Evolutionary conservation across 257 asterid species (phyloP), one percentile per base, ranked within the genome.

Genomic region (Pogostemon cablin): DNA sequence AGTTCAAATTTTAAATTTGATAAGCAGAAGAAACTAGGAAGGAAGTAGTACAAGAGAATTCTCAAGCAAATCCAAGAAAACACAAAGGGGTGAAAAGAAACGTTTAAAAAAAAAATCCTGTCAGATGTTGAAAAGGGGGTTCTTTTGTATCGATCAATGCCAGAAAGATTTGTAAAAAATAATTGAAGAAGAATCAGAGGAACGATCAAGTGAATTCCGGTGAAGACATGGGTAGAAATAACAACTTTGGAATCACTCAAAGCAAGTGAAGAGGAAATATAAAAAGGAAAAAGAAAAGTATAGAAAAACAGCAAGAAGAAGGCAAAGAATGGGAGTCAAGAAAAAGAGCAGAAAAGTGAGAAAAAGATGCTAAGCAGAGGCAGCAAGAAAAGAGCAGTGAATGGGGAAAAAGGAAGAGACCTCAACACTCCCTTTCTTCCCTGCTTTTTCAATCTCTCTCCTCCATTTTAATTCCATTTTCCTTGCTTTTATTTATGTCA

Each of bases 311-410:
- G 61, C 49, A 42, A 72, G 54, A 69, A 65, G 49, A 71, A 75
- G 77, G 82, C 64, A 76, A 85, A 57, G 63, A 57, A 81, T 83
- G 84, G 81, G 80, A 72, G 44, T 72, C 74, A 65, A 72, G 65
- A 76, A 56, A 82, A 73, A 81, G 79, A 71, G 73, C 75, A 73
- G 55, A 75, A 82, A 85, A 80, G 79, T 43, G 17, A 77, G 73
- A 61, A 74, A 79, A 81, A 85, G 91, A 89, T 91, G 91, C 95
- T 82, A 80, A 67, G 85, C 87, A 80, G 81, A 75, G 82, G 83
- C 82, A 48, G 75, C 85, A 89, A 87, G 92, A 86, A 89, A 78
- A 78, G 87, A 83, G 86, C 61, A 72, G 78, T 38, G 75, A 62
- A 68, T 78, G 72, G 71, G 32, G 79, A 52, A 42, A 80, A 78